Percentiles rank a stretch among this genome's conserved stretches.
Evolutionary conservation across 1,139 yeast species (phyloP).

Genomic region (Keqinozyma sinolaborantium): DNA sequence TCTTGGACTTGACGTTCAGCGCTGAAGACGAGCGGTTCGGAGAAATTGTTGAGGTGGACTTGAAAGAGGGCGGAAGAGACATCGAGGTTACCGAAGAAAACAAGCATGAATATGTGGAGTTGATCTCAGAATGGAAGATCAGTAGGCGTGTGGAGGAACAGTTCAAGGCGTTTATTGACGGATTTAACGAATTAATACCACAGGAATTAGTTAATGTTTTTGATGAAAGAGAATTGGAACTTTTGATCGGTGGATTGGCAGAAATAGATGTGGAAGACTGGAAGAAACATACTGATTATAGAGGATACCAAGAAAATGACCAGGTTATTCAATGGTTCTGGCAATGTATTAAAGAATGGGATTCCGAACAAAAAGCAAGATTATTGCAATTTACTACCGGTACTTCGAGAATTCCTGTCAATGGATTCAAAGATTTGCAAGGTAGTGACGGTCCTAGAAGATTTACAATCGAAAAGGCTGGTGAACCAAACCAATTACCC

Average conservation of each 20-base stretch:
- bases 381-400: slow-evolving; percentile 96
- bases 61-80: slow-evolving; percentile 83
- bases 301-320: slow-evolving; percentile 96
- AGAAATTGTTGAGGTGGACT: slow-evolving; percentile 83
- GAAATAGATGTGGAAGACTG: slow-evolving; percentile 98
- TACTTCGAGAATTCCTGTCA: slow-evolving; percentile 97
- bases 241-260: slow-evolving; percentile 96
- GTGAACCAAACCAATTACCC: slow-evolving; percentile 89
- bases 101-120: slow-evolving; percentile 92
- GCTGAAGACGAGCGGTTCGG: slow-evolving; percentile 98
- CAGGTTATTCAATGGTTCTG: slow-evolving; percentile 98
- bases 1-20: slow-evolving; percentile 84
- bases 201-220: slow-evolving; percentile 94
- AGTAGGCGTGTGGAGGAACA: slow-evolving; percentile 91
- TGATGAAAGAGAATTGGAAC: slow-evolving; percentile 94
- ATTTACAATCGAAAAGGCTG: slow-evolving; percentile 96
- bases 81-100: slow-evolving; percentile 92
- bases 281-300: slow-evolving; percentile 97
- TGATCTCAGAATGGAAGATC: slow-evolving; percentile 95
- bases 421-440: slow-evolving; percentile 96
- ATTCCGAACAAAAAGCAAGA: slow-evolving; percentile 93
- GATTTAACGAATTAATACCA: slow-evolving; percentile 95
- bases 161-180: slow-evolving; percentile 93
- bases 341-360: slow-evolving; percentile 93
- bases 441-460: slow-evolving; percentile 99